Evolutionary conservation across 2,329 filamentous ascomycete species (phyloP), one percentile per base, ranked within the genome.

Genomic region (Metarhizium brunneum): DNA sequence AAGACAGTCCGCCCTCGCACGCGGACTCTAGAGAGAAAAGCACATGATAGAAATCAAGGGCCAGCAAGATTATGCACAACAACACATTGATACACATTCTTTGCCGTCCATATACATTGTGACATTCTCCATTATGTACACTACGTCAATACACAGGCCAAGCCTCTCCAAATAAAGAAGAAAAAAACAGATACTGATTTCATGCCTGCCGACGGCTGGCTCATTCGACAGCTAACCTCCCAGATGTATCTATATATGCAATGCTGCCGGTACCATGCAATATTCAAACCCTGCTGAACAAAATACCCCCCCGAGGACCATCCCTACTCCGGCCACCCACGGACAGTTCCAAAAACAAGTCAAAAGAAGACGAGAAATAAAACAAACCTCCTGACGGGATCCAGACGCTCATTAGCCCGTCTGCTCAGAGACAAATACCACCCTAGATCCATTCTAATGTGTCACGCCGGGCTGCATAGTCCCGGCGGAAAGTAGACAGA

Each of bases 191-290:
- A 35, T 35, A 35, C 32, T 35, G 13, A 45, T 45, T 25, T 10
- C n/a, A 2, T 16, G n/a, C n/a, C 42, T 20, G 42, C 45, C 45
- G 10, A 30, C 10, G 25, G 7, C 20, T 30, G 45, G 45, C 45
- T 48, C 20, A 48, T 48, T 52, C 48, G 25, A 52, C 54, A 55
- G 54, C 42, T 55, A 40, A 40, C 54, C 32, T 48, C 48, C 54
- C 48, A 52, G 10, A 40, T 47, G 45, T 4, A 29, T 54, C 13
- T 51, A 35, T 55, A 55, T 51, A 55, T 55, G 42, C 54, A 55
- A 55, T 47, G 54, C 48, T 14, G 30, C 49, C 48, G 48, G 49
- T 38, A 47, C 54, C 49, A 51, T 55, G 53, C 54, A 51, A 55
- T 47, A 43, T 48, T 25, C 36, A 36, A 47, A 20, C 18, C 25